Percentiles rank a stretch among this genome's conserved stretches.
phyloP scores from a whole-genome alignment of 169 alveolate genomes.

The Plasmodium gonderi region DNA sequence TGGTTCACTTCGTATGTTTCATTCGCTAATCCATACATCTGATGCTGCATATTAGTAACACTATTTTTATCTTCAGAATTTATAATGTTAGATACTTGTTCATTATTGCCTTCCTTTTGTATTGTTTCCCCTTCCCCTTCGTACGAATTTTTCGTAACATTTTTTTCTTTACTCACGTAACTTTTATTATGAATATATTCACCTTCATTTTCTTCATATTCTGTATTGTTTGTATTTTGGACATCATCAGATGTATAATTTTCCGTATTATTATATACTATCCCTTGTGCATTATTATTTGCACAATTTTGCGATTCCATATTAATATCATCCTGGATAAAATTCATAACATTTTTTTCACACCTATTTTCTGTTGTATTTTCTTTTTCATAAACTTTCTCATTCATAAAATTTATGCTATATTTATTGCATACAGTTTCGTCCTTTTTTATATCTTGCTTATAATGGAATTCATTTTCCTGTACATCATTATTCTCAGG shows the following conservation, averaged over 20 bases:
- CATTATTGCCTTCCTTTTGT: neutral
- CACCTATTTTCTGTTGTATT: neutral
- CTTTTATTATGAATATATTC: neutral
- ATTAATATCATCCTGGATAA: neutral
- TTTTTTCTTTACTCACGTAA: neutral
- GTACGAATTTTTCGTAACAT: neutral
- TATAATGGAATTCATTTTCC: neutral
- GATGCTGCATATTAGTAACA: neutral
- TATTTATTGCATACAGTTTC: neutral
- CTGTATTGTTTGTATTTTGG: neutral
- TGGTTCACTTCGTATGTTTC: neutral
- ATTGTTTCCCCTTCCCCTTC: neutral
- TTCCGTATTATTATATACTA: neutral
- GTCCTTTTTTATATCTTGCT: neutral
- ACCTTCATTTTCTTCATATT: constrained; percentile 3
- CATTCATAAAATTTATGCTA: neutral
- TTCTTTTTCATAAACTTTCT: neutral
- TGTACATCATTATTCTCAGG: neutral
- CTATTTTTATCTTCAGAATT: neutral
- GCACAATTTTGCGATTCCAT: neutral
- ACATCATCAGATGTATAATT: neutral
- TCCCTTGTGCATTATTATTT: neutral
- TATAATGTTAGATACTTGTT: neutral
- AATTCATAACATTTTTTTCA: neutral
- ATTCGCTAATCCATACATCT: neutral